Conservation (phyloP, 2,329 filamentous ascomycete species). For the Ascochyta fabae region DNA sequence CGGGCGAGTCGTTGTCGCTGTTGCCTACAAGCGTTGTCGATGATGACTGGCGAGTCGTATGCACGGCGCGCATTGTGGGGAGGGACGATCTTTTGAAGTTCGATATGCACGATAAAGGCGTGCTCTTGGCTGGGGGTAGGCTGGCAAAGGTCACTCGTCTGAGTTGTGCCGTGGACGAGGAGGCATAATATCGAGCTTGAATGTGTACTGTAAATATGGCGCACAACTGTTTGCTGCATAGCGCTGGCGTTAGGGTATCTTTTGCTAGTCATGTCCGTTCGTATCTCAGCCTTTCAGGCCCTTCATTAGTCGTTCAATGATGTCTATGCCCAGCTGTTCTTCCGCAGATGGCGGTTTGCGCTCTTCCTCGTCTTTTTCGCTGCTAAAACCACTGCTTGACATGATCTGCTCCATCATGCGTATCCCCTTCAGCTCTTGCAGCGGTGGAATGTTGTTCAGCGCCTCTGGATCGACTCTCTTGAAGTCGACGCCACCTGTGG, state of each 20-base stretch:
- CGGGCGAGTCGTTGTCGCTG: conserved; percentile 12
- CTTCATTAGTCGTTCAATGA: conserved; percentile 44
- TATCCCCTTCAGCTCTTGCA: conserved; percentile 48
- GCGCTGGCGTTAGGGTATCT: background rate
- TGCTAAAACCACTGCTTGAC: conserved; percentile 23
- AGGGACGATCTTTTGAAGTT: conserved; percentile 18
- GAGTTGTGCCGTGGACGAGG: background rate
- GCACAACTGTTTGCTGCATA: background rate
- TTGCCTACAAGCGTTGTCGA: conserved; percentile 7
- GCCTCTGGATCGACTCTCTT: conserved; percentile 46
- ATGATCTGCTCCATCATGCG: conserved; percentile 46
- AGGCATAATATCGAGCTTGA: background rate
- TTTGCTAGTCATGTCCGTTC: background rate
- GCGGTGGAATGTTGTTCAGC: conserved; percentile 48
- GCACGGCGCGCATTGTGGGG: conserved; percentile 17
- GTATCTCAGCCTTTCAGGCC: conserved; percentile 26
- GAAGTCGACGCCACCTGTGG: conserved; percentile 49
- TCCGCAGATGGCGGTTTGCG: conserved; percentile 24
- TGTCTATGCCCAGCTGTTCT: conserved; percentile 43
- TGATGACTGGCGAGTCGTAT: conserved; percentile 19
- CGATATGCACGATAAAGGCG: conserved; percentile 12
- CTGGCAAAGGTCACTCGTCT: conserved; percentile 22
- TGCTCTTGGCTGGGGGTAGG: conserved; percentile 17
- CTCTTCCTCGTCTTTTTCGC: conserved; percentile 14
- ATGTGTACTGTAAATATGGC: background rate